These are phyloP conservation scores for Chlamydomonas eustigma DNA, from an alignment of 139 green algal species.

Conservation along the genomic window DNA sequence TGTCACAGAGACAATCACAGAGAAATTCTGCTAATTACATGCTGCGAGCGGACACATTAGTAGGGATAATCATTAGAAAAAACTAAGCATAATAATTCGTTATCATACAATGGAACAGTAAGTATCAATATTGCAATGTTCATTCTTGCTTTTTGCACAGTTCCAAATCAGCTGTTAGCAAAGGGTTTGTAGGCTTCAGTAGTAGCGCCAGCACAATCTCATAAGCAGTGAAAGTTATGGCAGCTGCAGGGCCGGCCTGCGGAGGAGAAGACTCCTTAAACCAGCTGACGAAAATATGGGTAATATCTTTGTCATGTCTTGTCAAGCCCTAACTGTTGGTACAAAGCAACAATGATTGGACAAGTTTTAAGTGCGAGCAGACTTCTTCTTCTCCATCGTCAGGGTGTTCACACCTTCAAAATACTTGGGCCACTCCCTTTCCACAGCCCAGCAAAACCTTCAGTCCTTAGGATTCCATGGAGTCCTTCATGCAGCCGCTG, in stretches of 20 bases:
- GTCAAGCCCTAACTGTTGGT: not conserved
- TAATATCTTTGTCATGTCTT: not conserved
- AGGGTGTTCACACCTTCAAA: constrained; percentile 64
- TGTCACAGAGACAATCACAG: too few species aligned
- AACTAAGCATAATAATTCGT: too few species aligned
- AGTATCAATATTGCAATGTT: too few species aligned
- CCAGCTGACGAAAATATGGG: not conserved
- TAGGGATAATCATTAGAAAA: too few species aligned
- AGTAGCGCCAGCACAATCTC: constrained; percentile 34
- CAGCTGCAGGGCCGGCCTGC: constrained; percentile 79
- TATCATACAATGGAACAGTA: too few species aligned
- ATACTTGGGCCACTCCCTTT: constrained; percentile 88
- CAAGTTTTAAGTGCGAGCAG: not conserved
- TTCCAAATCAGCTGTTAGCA: too few species aligned
- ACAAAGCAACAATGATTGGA: not conserved
- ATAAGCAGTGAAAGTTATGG: constrained; percentile 86
- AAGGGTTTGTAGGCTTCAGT: not conserved
- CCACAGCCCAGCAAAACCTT: constrained; percentile 85
- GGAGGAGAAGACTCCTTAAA: not conserved
- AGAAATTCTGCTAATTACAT: too few species aligned
- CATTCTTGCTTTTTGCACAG: too few species aligned
- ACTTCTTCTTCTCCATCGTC: not conserved
- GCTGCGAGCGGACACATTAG: too few species aligned
- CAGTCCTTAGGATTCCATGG: constrained; percentile 48
- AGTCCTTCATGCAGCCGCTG: constrained; percentile 52